Evolutionary conservation across 768 basidiomycete species (phyloP).

Genomic region (Boletus coccyginus): DNA sequence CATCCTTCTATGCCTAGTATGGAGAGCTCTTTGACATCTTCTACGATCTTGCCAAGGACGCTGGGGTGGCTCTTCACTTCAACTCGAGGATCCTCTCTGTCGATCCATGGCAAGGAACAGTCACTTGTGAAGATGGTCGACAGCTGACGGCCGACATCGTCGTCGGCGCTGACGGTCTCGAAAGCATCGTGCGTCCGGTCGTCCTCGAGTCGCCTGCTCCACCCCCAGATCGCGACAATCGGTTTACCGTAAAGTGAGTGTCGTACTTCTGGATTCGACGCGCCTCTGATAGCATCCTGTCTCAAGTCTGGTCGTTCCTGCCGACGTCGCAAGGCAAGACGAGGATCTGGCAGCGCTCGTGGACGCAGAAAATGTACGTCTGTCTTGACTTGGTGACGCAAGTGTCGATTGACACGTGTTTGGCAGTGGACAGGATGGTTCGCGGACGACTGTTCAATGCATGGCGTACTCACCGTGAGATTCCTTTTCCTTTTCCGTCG

Average conservation of each 20-base stretch:
- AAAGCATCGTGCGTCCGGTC: slow-evolving; percentile 40
- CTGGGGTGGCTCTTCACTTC: slow-evolving; percentile 48
- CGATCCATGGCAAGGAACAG: slow-evolving; percentile 29
- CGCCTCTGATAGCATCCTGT: not conserved
- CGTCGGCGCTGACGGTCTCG: slow-evolving; percentile 60
- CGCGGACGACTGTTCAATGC: slow-evolving; percentile 18
- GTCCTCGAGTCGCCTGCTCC: slow-evolving; percentile 22
- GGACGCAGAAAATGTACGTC: slow-evolving; percentile 12
- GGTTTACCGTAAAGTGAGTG: slow-evolving; percentile 16
- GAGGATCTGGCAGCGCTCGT: slow-evolving; percentile 13
- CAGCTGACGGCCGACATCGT: slow-evolving; percentile 48
- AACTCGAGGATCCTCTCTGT: slow-evolving; percentile 36
- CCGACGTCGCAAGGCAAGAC: slow-evolving; percentile 15
- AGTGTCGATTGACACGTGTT: not conserved
- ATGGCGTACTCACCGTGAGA: slow-evolving; percentile 20
- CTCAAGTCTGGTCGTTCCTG: slow-evolving; percentile 17
- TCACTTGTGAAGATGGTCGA: slow-evolving; percentile 40
- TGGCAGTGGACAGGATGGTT: slow-evolving; percentile 23
- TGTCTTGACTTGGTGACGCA: not conserved
- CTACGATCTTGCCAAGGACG: slow-evolving; percentile 41
- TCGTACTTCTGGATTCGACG: not conserved
- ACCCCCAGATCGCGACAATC: slow-evolving; percentile 11
- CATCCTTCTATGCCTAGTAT: slow-evolving; percentile 36
- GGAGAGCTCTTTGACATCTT: slow-evolving; percentile 49
- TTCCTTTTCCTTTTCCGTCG: not conserved